Conservation (phyloP, 2,329 filamentous ascomycete species). For the Dothideomycetes sp. region DNA sequence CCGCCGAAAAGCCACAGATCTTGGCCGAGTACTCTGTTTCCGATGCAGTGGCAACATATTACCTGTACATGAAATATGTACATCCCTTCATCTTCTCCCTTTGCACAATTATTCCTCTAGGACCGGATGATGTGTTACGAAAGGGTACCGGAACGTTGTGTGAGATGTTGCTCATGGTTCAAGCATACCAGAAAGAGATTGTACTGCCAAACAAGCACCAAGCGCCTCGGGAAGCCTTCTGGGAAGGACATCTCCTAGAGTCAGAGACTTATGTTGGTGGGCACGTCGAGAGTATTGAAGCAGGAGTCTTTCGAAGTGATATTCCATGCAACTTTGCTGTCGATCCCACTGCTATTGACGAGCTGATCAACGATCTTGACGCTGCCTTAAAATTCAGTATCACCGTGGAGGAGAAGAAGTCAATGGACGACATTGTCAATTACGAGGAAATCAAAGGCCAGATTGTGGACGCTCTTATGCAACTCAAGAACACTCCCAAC, state of each 20-base stretch:
- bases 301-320: conserved; percentile 89
- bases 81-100: conserved; percentile 98
- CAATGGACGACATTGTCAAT: conserved; percentile 38
- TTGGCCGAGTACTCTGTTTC: conserved; percentile 97
- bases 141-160: conserved; percentile 98
- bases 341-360: conserved; percentile 81
- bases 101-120: conserved; percentile 89
- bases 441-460: conserved; percentile 61
- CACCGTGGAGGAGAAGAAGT: conserved; percentile 41
- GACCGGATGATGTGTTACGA: conserved; percentile 81
- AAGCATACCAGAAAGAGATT: conserved; percentile 86
- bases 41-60: conserved; percentile 96
- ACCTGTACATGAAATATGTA: conserved; percentile 99
- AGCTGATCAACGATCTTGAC: conserved; percentile 77
- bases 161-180: conserved; percentile 98
- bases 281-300: conserved; percentile 98
- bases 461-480: conserved; percentile 59
- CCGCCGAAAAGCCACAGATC: conserved; percentile 81
- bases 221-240: conserved; percentile 83
- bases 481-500: conserved; percentile 73
- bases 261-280: conserved; percentile 97
- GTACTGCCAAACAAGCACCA: conserved; percentile 94
- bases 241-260: conserved; percentile 90
- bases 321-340: conserved; percentile 90
- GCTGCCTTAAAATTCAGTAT: conserved; percentile 75